phyloP scores from a whole-genome alignment of 2,329 filamentous ascomycete species.

The Berkeleyomyces basicola region DNA sequence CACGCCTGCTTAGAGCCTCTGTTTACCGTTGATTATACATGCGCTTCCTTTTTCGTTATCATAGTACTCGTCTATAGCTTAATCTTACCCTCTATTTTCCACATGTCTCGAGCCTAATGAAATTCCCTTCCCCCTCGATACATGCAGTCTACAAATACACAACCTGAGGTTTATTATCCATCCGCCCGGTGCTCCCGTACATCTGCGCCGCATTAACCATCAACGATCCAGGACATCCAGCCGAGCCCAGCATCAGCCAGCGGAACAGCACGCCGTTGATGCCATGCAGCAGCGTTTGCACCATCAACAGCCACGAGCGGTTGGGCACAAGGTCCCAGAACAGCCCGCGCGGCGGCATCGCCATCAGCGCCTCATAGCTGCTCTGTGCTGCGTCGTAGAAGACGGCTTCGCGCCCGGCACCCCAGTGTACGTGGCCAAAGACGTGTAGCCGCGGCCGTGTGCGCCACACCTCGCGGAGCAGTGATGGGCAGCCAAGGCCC shows the following conservation, averaged over 20 bases:
- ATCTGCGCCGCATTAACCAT: conserved; percentile 43
- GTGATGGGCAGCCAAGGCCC: conserved; percentile 51
- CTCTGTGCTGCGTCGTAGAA: conserved; percentile 61
- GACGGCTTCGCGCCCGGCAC: conserved; percentile 49
- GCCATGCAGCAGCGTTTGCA: conserved; percentile 29
- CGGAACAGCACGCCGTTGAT: conserved; percentile 35
- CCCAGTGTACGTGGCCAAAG: conserved; percentile 73
- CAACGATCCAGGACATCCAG: conserved; percentile 31
- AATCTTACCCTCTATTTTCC: not conserved
- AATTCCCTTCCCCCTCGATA: not conserved
- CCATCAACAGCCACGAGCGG: conserved; percentile 29
- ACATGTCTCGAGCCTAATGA: not conserved
- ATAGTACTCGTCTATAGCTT: not conserved
- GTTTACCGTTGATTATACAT: not conserved
- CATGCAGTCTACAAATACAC: conserved; percentile 15
- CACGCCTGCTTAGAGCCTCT: not conserved
- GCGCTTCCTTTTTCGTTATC: not conserved
- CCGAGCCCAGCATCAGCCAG: conserved; percentile 38
- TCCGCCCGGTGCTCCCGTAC: conserved; percentile 33
- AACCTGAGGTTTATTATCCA: conserved; percentile 24
- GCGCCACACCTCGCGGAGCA: conserved; percentile 57
- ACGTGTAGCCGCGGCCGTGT: conserved; percentile 61
- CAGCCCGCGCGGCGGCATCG: conserved; percentile 25
- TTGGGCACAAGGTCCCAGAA: conserved; percentile 31
- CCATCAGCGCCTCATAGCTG: conserved; percentile 50